Percentiles rank a stretch among this genome's conserved stretches.
phyloP scores from a whole-genome alignment of 495 filamentous ascomycete species.

The Bacidia gigantensis region DNA sequence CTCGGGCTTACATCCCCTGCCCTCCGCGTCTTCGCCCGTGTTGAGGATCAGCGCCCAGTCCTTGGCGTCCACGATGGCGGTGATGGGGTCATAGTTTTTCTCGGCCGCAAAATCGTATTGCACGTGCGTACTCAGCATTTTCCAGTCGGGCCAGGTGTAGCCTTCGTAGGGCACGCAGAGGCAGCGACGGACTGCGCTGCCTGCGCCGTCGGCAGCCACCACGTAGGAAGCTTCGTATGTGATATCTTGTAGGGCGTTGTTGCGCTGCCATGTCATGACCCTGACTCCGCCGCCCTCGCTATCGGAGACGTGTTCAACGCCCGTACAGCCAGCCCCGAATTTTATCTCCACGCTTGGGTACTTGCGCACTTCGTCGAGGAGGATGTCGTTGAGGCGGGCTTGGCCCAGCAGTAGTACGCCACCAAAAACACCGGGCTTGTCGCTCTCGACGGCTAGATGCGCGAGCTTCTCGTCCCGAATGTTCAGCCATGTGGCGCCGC shows the following conservation, averaged over 20 bases:
- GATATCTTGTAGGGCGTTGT: neutral
- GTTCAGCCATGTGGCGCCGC: neutral
- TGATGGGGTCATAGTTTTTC: constrained; percentile 16
- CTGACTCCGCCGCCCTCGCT: no score
- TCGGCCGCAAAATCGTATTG: constrained; percentile 17
- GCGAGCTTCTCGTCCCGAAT: constrained; percentile 3
- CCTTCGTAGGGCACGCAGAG: constrained; percentile 18
- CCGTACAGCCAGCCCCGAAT: constrained; percentile 1
- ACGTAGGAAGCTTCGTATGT: constrained; percentile 9
- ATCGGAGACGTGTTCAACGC: neutral
- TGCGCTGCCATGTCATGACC: neutral
- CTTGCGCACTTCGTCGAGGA: constrained; percentile 1
- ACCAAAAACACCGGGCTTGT: neutral
- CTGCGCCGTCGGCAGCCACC: constrained; percentile 18
- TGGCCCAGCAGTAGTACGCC: constrained; percentile 4
- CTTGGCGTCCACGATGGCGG: constrained; percentile 15
- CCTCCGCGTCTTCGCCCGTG: constrained; percentile 12
- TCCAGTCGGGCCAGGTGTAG: constrained; percentile 16
- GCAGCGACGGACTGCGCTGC: constrained; percentile 10
- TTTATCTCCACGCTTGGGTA: constrained; percentile 1
- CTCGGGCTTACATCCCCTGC: no score
- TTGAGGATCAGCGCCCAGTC: constrained; percentile 17
- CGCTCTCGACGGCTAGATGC: neutral
- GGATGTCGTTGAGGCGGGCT: neutral
- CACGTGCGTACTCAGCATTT: constrained; percentile 16